Evolutionary conservation across 225 moss, liverwort and hornwort genomes (phyloP).

Genomic region (Rhytidiadelphus loreus): DNA sequence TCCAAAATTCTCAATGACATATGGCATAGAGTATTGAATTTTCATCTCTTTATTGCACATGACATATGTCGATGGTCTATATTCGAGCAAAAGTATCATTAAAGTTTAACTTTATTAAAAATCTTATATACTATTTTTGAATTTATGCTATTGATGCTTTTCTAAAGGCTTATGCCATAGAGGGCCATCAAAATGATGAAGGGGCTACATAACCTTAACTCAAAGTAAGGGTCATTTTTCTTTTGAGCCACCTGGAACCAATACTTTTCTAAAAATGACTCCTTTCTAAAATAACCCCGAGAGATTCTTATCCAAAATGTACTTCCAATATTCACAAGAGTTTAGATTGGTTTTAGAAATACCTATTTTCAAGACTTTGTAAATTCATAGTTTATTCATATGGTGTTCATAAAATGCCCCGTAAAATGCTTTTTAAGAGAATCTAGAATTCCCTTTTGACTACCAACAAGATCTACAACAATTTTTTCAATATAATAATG

Average conservation of each 20-base stretch:
- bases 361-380: rapidly evolving
- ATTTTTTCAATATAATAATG: neutral
- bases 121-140: no score
- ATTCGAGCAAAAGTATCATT: rapidly evolving
- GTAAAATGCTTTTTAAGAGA: neutral
- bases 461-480: no score
- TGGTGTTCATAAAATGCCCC: neutral
- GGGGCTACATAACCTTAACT: no score
- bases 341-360: rapidly evolving
- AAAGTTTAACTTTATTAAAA: neutral
- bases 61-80: no score
- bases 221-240: neutral
- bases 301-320: neutral
- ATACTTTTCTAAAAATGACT: neutral
- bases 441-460: no score
- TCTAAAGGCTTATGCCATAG: no score
- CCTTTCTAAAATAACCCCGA: rapidly evolving
- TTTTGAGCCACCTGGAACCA: neutral
- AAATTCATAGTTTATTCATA: neutral
- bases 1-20: neutral
- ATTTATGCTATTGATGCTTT: neutral
- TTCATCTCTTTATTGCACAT: neutral
- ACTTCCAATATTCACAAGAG: rapidly evolving
- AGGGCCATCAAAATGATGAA: neutral
- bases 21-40: neutral